Evolutionary conservation across 257 asterid species (phyloP).

Genomic region (Solanum bulbocastanum): DNA sequence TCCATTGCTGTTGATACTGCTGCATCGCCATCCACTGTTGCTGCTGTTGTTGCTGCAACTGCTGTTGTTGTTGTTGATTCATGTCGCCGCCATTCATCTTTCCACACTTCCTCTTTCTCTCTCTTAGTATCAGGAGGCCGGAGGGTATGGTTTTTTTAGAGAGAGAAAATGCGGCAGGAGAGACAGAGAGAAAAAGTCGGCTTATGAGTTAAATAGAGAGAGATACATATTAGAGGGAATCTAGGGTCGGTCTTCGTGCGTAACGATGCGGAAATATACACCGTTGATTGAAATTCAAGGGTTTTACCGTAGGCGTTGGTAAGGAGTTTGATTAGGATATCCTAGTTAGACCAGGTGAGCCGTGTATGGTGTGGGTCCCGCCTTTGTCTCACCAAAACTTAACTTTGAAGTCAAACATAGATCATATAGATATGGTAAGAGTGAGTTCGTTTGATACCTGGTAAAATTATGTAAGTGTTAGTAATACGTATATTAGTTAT

Average conservation of each 20-base stretch:
- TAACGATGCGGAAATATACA: background rate
- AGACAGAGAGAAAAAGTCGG: background rate
- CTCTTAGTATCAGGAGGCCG: background rate
- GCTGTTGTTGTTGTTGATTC: background rate
- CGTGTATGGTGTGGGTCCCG: background rate
- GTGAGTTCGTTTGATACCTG: background rate
- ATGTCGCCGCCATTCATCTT: conserved; percentile 1
- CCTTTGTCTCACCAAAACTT: background rate
- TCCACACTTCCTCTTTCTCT: background rate
- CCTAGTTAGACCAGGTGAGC: background rate
- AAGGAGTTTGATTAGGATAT: background rate
- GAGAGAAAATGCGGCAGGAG: background rate
- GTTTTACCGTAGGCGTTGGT: background rate
- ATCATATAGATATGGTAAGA: background rate
- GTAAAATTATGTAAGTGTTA: too few species aligned
- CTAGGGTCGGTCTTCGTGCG: background rate
- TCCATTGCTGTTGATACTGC: conserved; percentile 86
- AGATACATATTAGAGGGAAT: background rate
- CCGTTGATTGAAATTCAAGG: background rate
- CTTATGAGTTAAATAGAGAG: background rate
- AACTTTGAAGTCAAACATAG: background rate
- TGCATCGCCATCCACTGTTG: conserved; percentile 93
- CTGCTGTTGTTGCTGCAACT: conserved; percentile 34
- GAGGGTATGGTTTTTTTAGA: background rate
- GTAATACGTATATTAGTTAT: too few species aligned